Conservation (phyloP, 306 rosid species). For the Castanopsis chinensis region DNA sequence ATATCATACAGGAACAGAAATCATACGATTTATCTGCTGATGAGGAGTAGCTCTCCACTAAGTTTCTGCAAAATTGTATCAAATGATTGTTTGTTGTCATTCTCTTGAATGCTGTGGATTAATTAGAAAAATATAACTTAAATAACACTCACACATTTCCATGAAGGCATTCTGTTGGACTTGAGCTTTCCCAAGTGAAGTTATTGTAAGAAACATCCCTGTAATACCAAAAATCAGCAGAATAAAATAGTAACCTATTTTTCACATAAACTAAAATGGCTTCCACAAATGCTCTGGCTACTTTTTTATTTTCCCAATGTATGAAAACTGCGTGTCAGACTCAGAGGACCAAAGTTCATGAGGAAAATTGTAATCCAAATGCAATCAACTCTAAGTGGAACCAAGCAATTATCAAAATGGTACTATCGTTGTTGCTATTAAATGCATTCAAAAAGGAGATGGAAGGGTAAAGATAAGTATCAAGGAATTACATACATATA, state of each 20-base stretch:
- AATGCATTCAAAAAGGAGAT: constrained; percentile 1
- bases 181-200: constrained; percentile 67
- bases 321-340: constrained; percentile 2
- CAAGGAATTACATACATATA: constrained; percentile 48
- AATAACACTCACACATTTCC: constrained; percentile 71
- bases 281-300: neutral
- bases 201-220: constrained; percentile 85
- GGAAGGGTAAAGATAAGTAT: constrained; percentile 5
- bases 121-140: constrained; percentile 5
- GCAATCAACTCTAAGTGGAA: constrained; percentile 10
- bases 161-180: constrained; percentile 65
- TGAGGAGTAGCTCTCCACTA: constrained; percentile 77
- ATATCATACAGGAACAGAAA: constrained; percentile 1
- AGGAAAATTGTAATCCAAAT: neutral
- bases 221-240: constrained; percentile 37
- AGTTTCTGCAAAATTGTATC: constrained; percentile 60
- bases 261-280: neutral
- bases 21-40: constrained; percentile 59
- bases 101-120: neutral
- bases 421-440: neutral
- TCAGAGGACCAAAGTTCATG: constrained; percentile 7
- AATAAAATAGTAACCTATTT: neutral
- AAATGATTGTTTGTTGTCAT: constrained; percentile 14
- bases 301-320: neutral
- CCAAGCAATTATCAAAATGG: neutral